A percentile compares a stretch with the other conserved stretches of the same genome.
phyloP scores from a whole-genome alignment of 768 basidiomycete genomes.

The Termitomyces sp. region DNA sequence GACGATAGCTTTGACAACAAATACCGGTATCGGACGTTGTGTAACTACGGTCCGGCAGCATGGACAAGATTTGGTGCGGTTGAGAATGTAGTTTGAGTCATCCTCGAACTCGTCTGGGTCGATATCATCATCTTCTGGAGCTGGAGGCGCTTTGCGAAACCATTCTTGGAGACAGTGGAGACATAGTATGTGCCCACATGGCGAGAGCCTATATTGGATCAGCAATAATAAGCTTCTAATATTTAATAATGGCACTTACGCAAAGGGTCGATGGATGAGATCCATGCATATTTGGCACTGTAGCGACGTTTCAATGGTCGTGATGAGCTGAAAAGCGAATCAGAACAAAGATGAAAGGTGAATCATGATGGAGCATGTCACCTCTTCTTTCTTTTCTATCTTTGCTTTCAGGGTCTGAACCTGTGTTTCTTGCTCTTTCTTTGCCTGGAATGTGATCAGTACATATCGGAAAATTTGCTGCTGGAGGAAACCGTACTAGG shows the following conservation, averaged over 20 bases:
- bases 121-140: constrained; percentile 36
- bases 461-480: neutral
- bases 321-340: constrained; percentile 40
- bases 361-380: constrained; percentile 27
- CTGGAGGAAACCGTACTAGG: constrained; percentile 30
- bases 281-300: constrained; percentile 84
- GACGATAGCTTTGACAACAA: constrained; percentile 62
- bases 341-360: neutral
- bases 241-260: constrained; percentile 41
- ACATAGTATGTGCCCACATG: constrained; percentile 81
- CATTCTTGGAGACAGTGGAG: constrained; percentile 71
- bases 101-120: constrained; percentile 33
- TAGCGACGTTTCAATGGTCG: constrained; percentile 54
- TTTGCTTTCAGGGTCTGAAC: constrained; percentile 45
- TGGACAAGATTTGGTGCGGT: constrained; percentile 70
- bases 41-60: constrained; percentile 61
- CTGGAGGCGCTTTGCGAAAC: constrained; percentile 67
- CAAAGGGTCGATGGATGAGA: constrained; percentile 58
- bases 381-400: constrained; percentile 56
- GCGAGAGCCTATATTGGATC: constrained; percentile 51
- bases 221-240: neutral
- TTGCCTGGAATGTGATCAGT: constrained; percentile 29
- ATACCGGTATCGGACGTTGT: constrained; percentile 65
- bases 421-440: constrained; percentile 46
- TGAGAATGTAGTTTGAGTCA: constrained; percentile 46